phyloP scores from a whole-genome alignment of 2,329 filamentous ascomycete genomes.

The Fusarium brevicatenulatum region DNA sequence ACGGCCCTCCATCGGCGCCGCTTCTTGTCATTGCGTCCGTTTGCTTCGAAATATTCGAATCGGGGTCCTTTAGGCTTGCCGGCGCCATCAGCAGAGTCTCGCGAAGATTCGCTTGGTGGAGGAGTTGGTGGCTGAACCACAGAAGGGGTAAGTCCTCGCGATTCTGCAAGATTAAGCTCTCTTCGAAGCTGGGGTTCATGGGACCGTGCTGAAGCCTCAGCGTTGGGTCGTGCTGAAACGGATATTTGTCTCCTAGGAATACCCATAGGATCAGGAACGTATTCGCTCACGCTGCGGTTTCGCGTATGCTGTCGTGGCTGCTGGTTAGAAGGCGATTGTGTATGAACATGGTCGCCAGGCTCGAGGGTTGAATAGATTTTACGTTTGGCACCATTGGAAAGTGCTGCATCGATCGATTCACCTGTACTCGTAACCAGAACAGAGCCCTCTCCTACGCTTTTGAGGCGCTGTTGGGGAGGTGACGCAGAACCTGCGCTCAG shows the following conservation, averaged over 20 bases:
- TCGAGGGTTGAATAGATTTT: constrained; percentile 60
- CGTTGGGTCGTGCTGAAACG: constrained; percentile 69
- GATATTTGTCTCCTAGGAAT: constrained; percentile 78
- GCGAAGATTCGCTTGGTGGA: constrained; percentile 79
- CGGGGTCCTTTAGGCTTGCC: constrained; percentile 54
- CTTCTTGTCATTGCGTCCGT: constrained; percentile 73
- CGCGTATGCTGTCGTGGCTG: constrained; percentile 62
- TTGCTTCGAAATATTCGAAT: constrained; percentile 76
- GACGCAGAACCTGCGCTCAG: constrained; percentile 60
- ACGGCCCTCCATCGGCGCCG: constrained; percentile 82
- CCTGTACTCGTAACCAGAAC: constrained; percentile 62
- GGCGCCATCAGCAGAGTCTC: constrained; percentile 53
- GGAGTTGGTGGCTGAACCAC: constrained; percentile 79
- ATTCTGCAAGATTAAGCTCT: constrained; percentile 82
- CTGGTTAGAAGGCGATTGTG: constrained; percentile 47
- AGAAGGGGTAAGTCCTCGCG: constrained; percentile 74
- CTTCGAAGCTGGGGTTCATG: constrained; percentile 68
- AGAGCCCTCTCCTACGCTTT: constrained; percentile 47
- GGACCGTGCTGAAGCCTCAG: constrained; percentile 43
- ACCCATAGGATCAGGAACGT: constrained; percentile 76
- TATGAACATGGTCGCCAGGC: constrained; percentile 47
- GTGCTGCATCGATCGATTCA: constrained; percentile 62
- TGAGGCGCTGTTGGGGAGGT: constrained; percentile 45
- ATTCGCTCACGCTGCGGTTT: constrained; percentile 90
- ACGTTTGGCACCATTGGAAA: constrained; percentile 65